Evolutionary conservation across 306 rosid genomes (phyloP).

Genomic region (Parietaria judaica): DNA sequence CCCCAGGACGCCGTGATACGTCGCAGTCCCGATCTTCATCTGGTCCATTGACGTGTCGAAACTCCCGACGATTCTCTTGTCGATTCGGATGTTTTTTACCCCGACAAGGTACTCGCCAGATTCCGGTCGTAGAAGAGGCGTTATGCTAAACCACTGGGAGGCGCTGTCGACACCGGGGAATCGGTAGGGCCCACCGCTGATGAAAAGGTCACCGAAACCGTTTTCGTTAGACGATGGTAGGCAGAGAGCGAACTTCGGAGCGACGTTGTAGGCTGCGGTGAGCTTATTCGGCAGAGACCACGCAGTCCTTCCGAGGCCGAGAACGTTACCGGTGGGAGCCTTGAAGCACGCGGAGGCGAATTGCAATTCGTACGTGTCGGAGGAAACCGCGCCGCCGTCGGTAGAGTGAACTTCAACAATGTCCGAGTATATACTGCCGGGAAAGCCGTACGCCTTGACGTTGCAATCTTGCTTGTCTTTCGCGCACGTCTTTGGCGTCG

Average conservation of each 20-base stretch:
- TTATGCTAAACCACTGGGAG: conserved; percentile 13
- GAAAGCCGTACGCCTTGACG: neutral
- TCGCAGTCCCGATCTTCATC: conserved; percentile 21
- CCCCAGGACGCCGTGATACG: conserved; percentile 18
- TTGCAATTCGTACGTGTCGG: neutral
- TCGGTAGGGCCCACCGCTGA: conserved; percentile 26
- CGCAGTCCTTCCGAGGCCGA: conserved; percentile 29
- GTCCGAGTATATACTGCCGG: conserved; percentile 23
- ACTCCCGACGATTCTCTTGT: neutral
- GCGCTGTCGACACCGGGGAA: neutral
- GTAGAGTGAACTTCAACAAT: neutral
- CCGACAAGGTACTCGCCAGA: conserved; percentile 26
- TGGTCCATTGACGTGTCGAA: conserved; percentile 25
- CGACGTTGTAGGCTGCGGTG: neutral
- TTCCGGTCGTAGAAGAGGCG: conserved; percentile 11
- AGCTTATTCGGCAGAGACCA: conserved; percentile 20
- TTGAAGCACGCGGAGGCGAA: neutral
- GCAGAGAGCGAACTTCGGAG: conserved; percentile 28
- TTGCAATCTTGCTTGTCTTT: conserved; percentile 13
- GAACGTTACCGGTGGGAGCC: conserved; percentile 19
- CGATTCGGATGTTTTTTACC: conserved; percentile 28
- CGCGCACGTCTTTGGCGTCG: conserved; percentile 20
- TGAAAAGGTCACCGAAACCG: conserved; percentile 13
- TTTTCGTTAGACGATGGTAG: conserved; percentile 20
- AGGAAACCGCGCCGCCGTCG: neutral